Evolutionary conservation across 2,329 filamentous ascomycete genomes (phyloP), one percentile per base, ranked within the genome.

Genomic region (Epichloe festucae): DNA sequence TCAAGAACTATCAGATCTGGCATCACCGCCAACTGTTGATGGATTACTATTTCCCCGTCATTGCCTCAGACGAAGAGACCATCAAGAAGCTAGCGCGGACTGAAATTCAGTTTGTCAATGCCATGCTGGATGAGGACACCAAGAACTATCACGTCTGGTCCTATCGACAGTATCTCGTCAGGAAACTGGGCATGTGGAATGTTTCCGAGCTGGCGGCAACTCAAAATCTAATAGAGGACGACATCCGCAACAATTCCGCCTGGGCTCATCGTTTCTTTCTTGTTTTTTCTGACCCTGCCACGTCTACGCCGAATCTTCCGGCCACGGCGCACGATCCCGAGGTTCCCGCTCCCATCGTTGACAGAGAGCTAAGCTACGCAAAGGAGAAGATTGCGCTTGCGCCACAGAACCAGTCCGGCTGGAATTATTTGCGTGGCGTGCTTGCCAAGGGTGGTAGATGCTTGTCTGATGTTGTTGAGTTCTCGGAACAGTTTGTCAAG

Each of bases 1-100:
- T 94, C 62, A 98, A 98, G 69, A 98, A 97, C 72, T 98, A 98
- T 72, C 93, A 98, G 70, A 98, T 98, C 67, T 98, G 93, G 87
- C 81, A 85, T 65, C 81, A 84, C 61, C 76, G 81, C 27, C 80
- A 84, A 65, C 71, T 82, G n/a, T 71, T 85, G 35, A 71, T 84
- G 49, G 78, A 85, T 58, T 66, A 75, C 56, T 71, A 79, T 60
- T 74, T 74, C 60, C 68, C 74, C 58, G 67, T 78, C 69, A 87
- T 79, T 72, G 84, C 70, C 65, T 77, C 59, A 65, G 82, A 74
- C 65, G 58, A 68, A 70, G 66, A 75, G 71, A 67, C 77, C 71
- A 55, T 82, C 73, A 59, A 75, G 74, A 59, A 59, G 53, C 75
- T 88, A 49, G 80, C 79, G 11, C 65, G 73, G 4, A 79, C 78